These are phyloP conservation scores for Clitopilus passeckerianus DNA, from an alignment of 768 basidiomycete genomes.

Conservation along the genomic window DNA sequence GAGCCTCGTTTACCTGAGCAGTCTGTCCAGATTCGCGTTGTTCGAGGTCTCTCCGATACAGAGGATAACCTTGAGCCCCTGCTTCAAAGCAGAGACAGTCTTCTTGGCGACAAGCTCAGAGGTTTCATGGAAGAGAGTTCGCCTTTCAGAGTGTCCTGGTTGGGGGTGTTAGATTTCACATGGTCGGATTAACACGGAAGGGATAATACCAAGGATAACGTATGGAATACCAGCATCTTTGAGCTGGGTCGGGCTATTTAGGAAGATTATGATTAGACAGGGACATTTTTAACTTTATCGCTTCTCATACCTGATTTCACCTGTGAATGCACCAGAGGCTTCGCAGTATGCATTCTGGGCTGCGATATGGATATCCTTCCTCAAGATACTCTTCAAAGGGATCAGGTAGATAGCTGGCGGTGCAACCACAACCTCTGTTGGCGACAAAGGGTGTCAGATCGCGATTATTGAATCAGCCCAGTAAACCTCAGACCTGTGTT, in stretches of 20 bases:
- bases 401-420: conserved; percentile 89
- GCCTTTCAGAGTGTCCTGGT: conserved; percentile 91
- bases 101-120: conserved; percentile 81
- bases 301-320: conserved; percentile 82
- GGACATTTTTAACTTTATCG: background rate
- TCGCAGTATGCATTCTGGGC: conserved; percentile 93
- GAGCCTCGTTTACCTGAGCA: conserved; percentile 70
- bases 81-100: conserved; percentile 76
- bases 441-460: conserved; percentile 5
- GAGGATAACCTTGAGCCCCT: conserved; percentile 81
- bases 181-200: background rate
- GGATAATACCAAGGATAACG: conserved; percentile 73
- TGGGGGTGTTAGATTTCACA: background rate
- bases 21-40: conserved; percentile 83
- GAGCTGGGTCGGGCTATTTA: conserved; percentile 73
- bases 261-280: background rate
- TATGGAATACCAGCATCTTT: conserved; percentile 83
- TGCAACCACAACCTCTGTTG: conserved; percentile 86
- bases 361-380: conserved; percentile 70
- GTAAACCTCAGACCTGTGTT: conserved; percentile 52
- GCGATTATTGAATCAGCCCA: conserved; percentile 3
- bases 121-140: conserved; percentile 87
- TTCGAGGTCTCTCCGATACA: conserved; percentile 94
- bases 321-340: conserved; percentile 87
- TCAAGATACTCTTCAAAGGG: conserved; percentile 54